Evolutionary conservation across 2,329 filamentous ascomycete species (phyloP).

Genomic region (Diaporthe sp.): DNA sequence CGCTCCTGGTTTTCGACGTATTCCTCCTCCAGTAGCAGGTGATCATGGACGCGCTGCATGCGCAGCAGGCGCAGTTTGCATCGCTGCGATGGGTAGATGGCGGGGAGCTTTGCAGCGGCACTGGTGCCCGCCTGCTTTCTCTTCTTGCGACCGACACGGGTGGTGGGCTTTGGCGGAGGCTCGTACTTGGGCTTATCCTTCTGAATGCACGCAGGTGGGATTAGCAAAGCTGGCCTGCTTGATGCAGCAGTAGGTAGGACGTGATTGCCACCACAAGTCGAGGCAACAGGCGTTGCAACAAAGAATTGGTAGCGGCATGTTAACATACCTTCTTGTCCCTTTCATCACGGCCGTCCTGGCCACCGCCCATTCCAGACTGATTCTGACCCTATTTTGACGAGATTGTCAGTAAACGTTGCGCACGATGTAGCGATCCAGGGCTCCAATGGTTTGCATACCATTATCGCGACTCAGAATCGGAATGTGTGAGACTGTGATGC

Average conservation of each 20-base stretch:
- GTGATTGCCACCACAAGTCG: slow-evolving; percentile 8
- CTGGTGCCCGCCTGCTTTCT: slow-evolving; percentile 94
- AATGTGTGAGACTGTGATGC: not conserved
- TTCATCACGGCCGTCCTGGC: slow-evolving; percentile 81
- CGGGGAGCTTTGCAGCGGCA: slow-evolving; percentile 93
- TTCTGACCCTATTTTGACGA: slow-evolving; percentile 76
- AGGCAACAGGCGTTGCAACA: slow-evolving; percentile 12
- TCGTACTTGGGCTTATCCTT: slow-evolving; percentile 99
- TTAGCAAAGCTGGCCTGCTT: slow-evolving; percentile 35
- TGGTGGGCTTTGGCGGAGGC: slow-evolving; percentile 95
- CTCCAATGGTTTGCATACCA: slow-evolving; percentile 43
- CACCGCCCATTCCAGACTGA: slow-evolving; percentile 86
- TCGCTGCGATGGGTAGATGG: slow-evolving; percentile 93
- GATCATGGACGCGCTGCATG: slow-evolving; percentile 99
- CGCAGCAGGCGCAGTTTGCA: slow-evolving; percentile 97
- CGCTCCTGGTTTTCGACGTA: slow-evolving; percentile 99
- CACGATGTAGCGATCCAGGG: slow-evolving; percentile 2
- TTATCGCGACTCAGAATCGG: slow-evolving; percentile 38
- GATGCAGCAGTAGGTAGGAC: slow-evolving; percentile 32
- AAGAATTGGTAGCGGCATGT: not conserved
- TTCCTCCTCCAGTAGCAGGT: slow-evolving; percentile 95
- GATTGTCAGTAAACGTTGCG: slow-evolving; percentile 25
- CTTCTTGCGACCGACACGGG: slow-evolving; percentile 98
- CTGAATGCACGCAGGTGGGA: slow-evolving; percentile 59
- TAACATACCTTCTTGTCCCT: slow-evolving; percentile 90